Evolutionary conservation across 225 moss, liverwort and hornwort species (phyloP).

Genomic region (Neckera pumila): DNA sequence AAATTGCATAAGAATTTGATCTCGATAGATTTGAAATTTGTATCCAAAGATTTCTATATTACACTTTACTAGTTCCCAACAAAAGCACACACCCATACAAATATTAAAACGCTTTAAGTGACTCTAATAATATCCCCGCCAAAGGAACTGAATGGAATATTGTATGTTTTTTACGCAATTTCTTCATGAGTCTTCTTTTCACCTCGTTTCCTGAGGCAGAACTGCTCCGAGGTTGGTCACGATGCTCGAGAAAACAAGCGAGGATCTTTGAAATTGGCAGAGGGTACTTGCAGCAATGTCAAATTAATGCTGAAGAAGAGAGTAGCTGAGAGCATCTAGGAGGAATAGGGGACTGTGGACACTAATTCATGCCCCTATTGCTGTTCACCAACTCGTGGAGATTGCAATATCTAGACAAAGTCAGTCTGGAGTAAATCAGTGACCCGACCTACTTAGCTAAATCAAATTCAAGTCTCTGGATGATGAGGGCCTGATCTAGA

Average conservation of each 20-base stretch:
- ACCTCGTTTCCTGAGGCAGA: neutral
- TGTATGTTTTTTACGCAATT: neutral
- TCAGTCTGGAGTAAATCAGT: neutral
- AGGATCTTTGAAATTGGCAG: neutral
- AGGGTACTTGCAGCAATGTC: neutral
- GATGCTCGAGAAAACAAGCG: neutral
- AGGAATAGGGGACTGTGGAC: neutral
- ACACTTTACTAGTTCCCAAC: neutral
- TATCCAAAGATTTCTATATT: neutral
- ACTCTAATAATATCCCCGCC: neutral
- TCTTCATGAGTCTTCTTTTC: neutral
- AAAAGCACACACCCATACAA: neutral
- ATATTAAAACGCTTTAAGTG: neutral
- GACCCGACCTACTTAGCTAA: neutral
- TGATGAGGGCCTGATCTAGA: neutral
- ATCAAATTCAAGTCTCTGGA: neutral
- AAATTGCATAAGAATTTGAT: neutral
- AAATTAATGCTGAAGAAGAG: neutral
- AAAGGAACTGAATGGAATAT: no score
- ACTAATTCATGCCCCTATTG: neutral
- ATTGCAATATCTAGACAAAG: neutral
- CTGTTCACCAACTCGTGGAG: neutral
- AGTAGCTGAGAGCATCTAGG: no score
- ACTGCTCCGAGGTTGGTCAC: neutral
- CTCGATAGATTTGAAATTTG: neutral